Percentiles rank a stretch among this genome's conserved stretches.
These are phyloP conservation scores for Leptomonas seymouri DNA, from an alignment of 208 protist genomes.

Conservation along the genomic window DNA sequence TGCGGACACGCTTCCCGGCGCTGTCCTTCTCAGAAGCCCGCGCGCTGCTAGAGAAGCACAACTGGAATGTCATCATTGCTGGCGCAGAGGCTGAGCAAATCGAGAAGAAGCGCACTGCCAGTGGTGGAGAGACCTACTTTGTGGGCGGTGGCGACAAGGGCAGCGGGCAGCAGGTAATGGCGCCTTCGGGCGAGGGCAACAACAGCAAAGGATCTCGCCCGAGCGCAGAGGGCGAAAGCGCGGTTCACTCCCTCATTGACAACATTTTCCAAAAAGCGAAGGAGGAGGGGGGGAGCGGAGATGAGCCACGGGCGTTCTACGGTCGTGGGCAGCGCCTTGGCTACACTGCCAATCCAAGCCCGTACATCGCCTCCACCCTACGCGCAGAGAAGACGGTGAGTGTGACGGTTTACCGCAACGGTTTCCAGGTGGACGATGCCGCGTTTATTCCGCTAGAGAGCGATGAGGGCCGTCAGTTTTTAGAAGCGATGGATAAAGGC, in stretches of 20 bases:
- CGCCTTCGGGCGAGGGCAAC: conserved; percentile 23
- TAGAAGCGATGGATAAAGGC: conserved; percentile 60
- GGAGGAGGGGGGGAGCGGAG: conserved; percentile 11
- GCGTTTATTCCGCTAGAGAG: conserved; percentile 50
- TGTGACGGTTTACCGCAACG: conserved; percentile 73
- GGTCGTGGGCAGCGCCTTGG: conserved; percentile 76
- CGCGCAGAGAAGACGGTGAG: conserved; percentile 48
- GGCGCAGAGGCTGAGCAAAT: conserved; percentile 29
- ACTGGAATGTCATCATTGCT: conserved; percentile 46
- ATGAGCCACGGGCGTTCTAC: conserved; percentile 58
- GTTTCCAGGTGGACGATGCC: conserved; percentile 60
- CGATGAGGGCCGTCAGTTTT: conserved; percentile 48
- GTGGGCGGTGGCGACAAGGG: conserved; percentile 55
- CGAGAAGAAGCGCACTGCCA: conserved; percentile 16
- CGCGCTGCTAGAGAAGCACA: conserved; percentile 31
- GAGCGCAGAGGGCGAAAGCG: background rate
- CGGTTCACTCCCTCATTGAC: conserved; percentile 35
- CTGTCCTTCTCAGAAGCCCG: conserved; percentile 39
- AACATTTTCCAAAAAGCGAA: conserved; percentile 40
- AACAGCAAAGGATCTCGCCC: background rate
- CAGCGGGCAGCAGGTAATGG: conserved; percentile 60
- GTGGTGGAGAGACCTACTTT: conserved; percentile 43
- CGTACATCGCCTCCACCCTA: conserved; percentile 60
- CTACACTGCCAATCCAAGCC: conserved; percentile 67
- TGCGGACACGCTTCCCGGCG: conserved; percentile 43